Conservation (phyloP, 1,139 yeast genomes). For the Hemisphaericaspora subhashii region DNA sequence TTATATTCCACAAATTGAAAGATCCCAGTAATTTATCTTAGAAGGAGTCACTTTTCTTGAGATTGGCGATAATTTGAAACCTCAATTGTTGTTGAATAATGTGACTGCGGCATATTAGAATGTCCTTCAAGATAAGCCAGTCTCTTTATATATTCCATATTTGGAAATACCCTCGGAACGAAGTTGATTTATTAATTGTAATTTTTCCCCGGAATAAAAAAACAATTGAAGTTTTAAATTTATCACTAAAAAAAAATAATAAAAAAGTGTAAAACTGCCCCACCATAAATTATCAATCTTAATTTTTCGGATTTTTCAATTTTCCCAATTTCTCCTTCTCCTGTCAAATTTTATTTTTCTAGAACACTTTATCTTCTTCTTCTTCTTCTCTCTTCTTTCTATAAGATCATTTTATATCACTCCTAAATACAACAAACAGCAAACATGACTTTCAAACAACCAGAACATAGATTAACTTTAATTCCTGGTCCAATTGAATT, state of each 20-base stretch:
- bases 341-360: too few species aligned
- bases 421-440: too few species aligned
- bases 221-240: not conserved
- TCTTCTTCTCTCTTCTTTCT: conserved; percentile 1
- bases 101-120: too few species aligned
- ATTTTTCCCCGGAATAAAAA: not conserved
- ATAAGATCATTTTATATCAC: too few species aligned
- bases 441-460: conserved; percentile 35
- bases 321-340: conserved; percentile 2
- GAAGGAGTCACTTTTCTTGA: too few species aligned
- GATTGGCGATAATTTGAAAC: too few species aligned
- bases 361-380: conserved; percentile 7
- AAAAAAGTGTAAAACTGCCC: not conserved
- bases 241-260: not conserved
- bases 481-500: conserved; percentile 96
- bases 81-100: too few species aligned
- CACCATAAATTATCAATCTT: conserved; percentile 7
- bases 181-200: not conserved
- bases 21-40: too few species aligned
- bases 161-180: not conserved
- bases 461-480: conserved; percentile 59
- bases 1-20: too few species aligned
- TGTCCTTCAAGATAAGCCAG: too few species aligned
- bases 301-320: conserved; percentile 8
- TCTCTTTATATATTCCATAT: too few species aligned